Base-by-base conservation (phyloP, 163 green algal species). In the Prototheca stagnorum region DNA sequence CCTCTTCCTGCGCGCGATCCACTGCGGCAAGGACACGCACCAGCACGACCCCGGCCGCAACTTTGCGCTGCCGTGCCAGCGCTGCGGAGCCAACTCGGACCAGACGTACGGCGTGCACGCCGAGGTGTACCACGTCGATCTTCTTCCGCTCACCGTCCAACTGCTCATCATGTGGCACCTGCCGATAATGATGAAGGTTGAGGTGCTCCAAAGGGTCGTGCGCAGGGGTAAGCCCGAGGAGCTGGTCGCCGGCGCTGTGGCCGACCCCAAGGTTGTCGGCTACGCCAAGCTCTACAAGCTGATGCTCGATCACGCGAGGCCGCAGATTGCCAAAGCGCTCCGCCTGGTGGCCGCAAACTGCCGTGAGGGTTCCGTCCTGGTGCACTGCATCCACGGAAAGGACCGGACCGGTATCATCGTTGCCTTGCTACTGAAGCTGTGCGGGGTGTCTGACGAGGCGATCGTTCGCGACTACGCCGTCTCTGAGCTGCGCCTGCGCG, bases 321-420 rank as follows among this genome's bases (percentile, higher is more conserved):
- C 7, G 3, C 33, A 29, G 5, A 26, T 70, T 29, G 54, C 37
- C 2, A 34, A 47, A 21, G 70, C 70, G 4, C 26, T 77, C 39
- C 53, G 70, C 1, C 47, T 75, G 24, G 60, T 69, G 35, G 39
- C 42, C 5, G n/a, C n/a, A n/a, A n/a, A n/a, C n/a, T n/a, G n/a
- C n/a, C n/a, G n/a, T n/a, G n/a, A n/a, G n/a, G 16, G 33, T 21
- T 24, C 59, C 55, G 35, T 74, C 21, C 47, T 80, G 39, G 44
- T 80, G 20, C 71, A 80, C 56, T 80, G 71, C 65, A 79, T 76
- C 21, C 64, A 80, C 29, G 71, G 71, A 52, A 78, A 78, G 51
- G 68, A 78, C 48, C 53, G 68, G 12, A 78, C 68, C 0, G 68
- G 68, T 0, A 47, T 77, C 5, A 36, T 77, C 20, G 25, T 55